Conservation (phyloP, 805 yeast genomes). For the Cyberlindnera mississippiensis region DNA sequence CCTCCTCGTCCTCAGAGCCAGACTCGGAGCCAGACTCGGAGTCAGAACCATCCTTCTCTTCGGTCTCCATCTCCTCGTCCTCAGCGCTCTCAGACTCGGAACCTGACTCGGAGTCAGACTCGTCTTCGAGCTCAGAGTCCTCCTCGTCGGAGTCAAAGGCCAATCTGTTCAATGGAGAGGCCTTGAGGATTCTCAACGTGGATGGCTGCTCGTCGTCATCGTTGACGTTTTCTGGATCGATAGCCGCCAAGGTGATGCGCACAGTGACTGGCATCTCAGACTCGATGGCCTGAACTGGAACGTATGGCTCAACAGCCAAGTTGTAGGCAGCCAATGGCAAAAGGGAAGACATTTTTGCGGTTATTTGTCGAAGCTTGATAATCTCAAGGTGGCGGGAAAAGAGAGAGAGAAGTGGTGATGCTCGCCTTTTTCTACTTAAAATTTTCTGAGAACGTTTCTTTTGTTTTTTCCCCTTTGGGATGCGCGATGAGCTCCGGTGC, state of each 20-base stretch:
- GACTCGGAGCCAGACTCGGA: constrained; percentile 33
- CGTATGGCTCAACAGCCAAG: constrained; percentile 80
- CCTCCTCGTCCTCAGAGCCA: constrained; percentile 47
- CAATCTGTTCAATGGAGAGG: constrained; percentile 43
- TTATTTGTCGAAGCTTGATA: not conserved
- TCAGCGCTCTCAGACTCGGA: constrained; percentile 44
- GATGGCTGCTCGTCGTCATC: constrained; percentile 83
- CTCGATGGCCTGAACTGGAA: constrained; percentile 83
- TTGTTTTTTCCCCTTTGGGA: constrained; percentile 26
- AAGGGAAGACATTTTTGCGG: constrained; percentile 55
- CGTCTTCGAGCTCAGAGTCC: not conserved
- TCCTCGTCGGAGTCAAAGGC: constrained; percentile 44
- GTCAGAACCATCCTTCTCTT: constrained; percentile 29
- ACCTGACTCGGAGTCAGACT: constrained; percentile 33
- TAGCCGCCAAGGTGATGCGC: constrained; percentile 90
- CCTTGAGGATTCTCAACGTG: constrained; percentile 82
- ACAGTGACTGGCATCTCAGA: constrained; percentile 86
- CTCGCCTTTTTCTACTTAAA: constrained; percentile 8
- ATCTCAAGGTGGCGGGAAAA: not conserved
- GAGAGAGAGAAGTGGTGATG: constrained; percentile 6
- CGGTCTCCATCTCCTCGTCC: constrained; percentile 42
- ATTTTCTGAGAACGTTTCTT: constrained; percentile 24
- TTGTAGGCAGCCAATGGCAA: constrained; percentile 85
- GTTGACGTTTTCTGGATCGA: constrained; percentile 81
- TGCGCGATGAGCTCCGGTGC: constrained; percentile 19